A percentile compares a stretch with the other conserved stretches of the same genome.
Conservation (phyloP, 1,284 basidiomycete species). For the Rhodotorula sp. region DNA sequence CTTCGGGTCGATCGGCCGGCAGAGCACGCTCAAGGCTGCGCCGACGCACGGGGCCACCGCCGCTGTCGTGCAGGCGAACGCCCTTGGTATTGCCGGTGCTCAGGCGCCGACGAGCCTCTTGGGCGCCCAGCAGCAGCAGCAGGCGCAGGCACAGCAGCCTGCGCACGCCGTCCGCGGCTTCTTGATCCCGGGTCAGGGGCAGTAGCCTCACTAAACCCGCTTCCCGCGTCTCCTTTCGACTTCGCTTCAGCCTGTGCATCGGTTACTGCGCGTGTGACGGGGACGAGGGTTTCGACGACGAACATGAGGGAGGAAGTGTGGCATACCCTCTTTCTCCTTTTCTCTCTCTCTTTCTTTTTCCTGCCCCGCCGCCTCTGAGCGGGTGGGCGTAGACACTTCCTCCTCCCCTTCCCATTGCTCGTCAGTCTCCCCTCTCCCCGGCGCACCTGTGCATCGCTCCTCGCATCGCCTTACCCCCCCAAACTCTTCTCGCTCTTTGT, state of each 20-base stretch:
- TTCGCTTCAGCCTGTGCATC: not conserved
- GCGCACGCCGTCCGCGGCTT: slow-evolving; percentile 3
- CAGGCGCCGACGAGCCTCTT: not conserved
- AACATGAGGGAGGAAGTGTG: not conserved
- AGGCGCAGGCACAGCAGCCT: not conserved
- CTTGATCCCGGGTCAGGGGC: not conserved
- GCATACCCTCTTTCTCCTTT: too few relatives aligned
- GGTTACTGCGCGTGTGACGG: too few relatives aligned
- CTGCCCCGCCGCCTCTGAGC: too few relatives aligned
- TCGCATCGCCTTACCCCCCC: not conserved
- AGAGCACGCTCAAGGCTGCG: not conserved
- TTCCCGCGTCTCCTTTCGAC: not conserved
- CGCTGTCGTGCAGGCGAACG: not conserved
- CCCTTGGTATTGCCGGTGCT: not conserved
- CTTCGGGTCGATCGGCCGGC: slow-evolving; percentile 20
- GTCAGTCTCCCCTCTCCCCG: not conserved
- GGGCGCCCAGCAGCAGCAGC: not conserved
- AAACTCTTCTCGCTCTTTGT: not conserved
- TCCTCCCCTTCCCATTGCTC: not conserved
- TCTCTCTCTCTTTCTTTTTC: too few relatives aligned
- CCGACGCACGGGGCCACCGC: not conserved
- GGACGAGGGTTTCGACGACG: not conserved
- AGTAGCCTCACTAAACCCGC: not conserved
- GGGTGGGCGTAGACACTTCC: too few relatives aligned
- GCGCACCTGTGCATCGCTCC: not conserved